These are phyloP conservation scores for Cyclanthera cordifolia DNA, from an alignment of 306 rosid species.

Conservation along the genomic window DNA sequence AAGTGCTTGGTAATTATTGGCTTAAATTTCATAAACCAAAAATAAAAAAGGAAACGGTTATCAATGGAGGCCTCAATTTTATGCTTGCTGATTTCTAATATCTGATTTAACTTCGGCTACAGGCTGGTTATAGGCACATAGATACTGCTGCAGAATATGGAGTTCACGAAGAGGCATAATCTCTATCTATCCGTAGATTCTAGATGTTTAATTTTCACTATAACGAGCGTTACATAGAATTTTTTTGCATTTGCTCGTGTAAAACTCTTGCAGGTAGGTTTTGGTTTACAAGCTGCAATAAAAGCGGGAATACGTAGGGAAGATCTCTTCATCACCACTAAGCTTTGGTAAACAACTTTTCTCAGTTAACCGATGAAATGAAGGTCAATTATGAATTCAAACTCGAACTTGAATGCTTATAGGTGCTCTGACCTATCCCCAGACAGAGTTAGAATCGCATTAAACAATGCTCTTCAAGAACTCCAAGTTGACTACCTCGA, in stretches of 20 bases:
- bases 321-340: slow-evolving; percentile 43
- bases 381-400: not conserved
- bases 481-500: slow-evolving; percentile 56
- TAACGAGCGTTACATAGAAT: not conserved
- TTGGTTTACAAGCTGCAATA: slow-evolving; percentile 42
- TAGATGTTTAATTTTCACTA: not conserved
- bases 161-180: slow-evolving; percentile 36
- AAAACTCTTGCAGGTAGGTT: slow-evolving; percentile 32
- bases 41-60: too few species aligned
- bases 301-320: slow-evolving; percentile 43
- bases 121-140: slow-evolving; percentile 49
- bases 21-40: too few species aligned
- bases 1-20: too few species aligned
- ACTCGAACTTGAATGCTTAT: not conserved
- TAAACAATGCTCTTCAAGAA: slow-evolving; percentile 39
- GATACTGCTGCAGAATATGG: slow-evolving; percentile 46
- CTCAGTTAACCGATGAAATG: not conserved
- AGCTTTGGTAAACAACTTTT: slow-evolving; percentile 30
- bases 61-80: not conserved
- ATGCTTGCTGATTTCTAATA: not conserved
- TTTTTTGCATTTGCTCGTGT: not conserved
- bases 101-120: not conserved
- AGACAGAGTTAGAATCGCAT: slow-evolving; percentile 48
- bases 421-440: slow-evolving; percentile 60
- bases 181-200: not conserved